Percentiles rank a stretch among this genome's conserved stretches.
These are phyloP conservation scores for Talaromyces amestolkiae DNA, from an alignment of 2,329 filamentous ascomycete genomes.

Conservation along the genomic window DNA sequence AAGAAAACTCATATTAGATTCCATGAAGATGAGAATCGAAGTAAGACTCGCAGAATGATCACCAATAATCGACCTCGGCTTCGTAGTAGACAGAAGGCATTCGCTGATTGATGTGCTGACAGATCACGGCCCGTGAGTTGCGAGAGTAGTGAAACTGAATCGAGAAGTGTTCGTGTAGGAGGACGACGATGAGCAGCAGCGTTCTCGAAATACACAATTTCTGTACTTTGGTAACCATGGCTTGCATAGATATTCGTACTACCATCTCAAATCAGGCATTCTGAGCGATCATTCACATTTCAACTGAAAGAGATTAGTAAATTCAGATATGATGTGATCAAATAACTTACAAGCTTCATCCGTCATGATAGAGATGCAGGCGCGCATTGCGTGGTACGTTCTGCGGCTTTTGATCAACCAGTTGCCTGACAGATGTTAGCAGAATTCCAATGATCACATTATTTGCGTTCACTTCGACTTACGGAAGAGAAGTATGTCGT, in stretches of 20 bases:
- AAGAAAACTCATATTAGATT: not conserved
- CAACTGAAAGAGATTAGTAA: not conserved
- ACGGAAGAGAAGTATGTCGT: constrained; percentile 29
- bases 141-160: not conserved
- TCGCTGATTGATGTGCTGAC: not conserved
- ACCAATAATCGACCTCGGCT: not conserved
- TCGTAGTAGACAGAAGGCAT: not conserved
- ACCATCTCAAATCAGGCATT: not conserved
- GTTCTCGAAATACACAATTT: too few relatives aligned
- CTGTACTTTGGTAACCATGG: not conserved
- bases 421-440: constrained; percentile 21
- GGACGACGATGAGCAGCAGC: too few relatives aligned
- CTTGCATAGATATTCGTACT: not conserved
- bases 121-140: not conserved
- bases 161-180: not conserved
- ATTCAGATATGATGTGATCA: not conserved
- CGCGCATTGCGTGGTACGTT: constrained; percentile 27
- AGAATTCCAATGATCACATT: not conserved
- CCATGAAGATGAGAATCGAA: not conserved
- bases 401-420: constrained; percentile 24
- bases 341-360: not conserved
- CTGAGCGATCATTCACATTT: not conserved
- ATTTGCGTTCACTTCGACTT: constrained; percentile 19
- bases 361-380: constrained; percentile 22
- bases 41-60: not conserved